Percentiles rank a stretch among this genome's conserved stretches.
These are phyloP conservation scores for Elaeis oleifera DNA, from an alignment of 202 grass and related monocot species.

Conservation along the genomic window DNA sequence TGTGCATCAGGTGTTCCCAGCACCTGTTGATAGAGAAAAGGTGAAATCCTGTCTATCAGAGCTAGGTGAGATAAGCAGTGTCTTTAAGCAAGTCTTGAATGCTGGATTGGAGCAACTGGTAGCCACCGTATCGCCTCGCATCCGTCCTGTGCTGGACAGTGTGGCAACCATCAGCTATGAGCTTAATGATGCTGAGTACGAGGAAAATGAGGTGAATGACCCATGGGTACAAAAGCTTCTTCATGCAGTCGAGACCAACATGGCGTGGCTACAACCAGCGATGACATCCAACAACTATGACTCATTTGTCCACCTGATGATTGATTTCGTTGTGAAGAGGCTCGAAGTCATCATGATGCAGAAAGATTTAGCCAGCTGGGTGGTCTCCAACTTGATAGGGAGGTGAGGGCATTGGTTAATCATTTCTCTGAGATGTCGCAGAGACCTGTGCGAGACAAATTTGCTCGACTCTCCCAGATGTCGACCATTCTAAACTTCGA, in stretches of 20 bases:
- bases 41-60: constrained; percentile 95
- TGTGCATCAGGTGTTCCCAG: constrained; percentile 52
- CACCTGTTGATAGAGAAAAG: constrained; percentile 77
- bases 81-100: constrained; percentile 68
- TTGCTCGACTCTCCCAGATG: constrained; percentile 85
- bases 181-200: constrained; percentile 73
- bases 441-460: constrained; percentile 80
- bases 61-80: constrained; percentile 71
- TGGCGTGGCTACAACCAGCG: constrained; percentile 66
- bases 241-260: constrained; percentile 61
- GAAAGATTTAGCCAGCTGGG: constrained; percentile 89
- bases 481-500: constrained; percentile 93
- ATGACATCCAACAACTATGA: constrained; percentile 94
- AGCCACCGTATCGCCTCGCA: constrained; percentile 55
- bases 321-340: constrained; percentile 91
- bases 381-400: constrained; percentile 86
- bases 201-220: constrained; percentile 87
- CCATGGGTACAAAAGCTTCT: constrained; percentile 96
- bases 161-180: constrained; percentile 85
- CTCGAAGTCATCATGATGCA: constrained; percentile 99
- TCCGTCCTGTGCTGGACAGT: constrained; percentile 75
- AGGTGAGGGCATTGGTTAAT: constrained; percentile 76
- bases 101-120: constrained; percentile 80
- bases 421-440: constrained; percentile 97
- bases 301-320: constrained; percentile 69